phyloP scores from a whole-genome alignment of 306 rosid species.

The Trifolium pratense region DNA sequence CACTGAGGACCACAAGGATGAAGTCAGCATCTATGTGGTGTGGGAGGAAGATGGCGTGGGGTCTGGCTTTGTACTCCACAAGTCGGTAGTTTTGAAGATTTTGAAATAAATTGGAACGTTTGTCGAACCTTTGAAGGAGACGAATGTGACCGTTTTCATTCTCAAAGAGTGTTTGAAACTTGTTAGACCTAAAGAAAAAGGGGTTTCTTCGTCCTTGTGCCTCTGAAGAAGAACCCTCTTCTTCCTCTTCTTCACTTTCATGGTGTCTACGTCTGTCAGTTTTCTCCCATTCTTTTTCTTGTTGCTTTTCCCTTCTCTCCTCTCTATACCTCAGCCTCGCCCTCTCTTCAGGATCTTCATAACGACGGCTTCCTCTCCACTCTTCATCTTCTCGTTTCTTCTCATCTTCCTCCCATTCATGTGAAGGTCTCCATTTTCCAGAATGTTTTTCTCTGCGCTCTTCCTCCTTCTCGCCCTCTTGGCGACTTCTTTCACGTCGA shows the following conservation, averaged over 20 bases:
- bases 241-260: not conserved
- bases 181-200: conserved; percentile 21
- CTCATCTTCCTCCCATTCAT: too few species aligned
- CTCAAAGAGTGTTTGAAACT: not conserved
- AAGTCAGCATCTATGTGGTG: conserved; percentile 45
- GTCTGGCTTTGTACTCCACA: conserved; percentile 12
- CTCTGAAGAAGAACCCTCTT: not conserved
- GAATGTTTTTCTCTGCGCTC: not conserved
- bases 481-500: not conserved
- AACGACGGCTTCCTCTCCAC: not conserved
- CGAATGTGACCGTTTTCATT: conserved; percentile 40
- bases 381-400: not conserved
- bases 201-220: conserved; percentile 21
- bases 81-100: conserved; percentile 26
- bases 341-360: conserved; percentile 42
- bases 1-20: conserved; percentile 24
- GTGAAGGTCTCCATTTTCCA: not conserved
- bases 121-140: conserved; percentile 23
- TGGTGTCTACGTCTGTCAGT: not conserved
- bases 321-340: not conserved
- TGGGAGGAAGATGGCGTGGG: conserved; percentile 40
- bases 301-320: not conserved
- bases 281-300: too few species aligned
- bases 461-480: not conserved
- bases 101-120: not conserved